These are phyloP conservation scores for Mycena rosella DNA, from an alignment of 768 basidiomycete genomes.

Conservation along the genomic window DNA sequence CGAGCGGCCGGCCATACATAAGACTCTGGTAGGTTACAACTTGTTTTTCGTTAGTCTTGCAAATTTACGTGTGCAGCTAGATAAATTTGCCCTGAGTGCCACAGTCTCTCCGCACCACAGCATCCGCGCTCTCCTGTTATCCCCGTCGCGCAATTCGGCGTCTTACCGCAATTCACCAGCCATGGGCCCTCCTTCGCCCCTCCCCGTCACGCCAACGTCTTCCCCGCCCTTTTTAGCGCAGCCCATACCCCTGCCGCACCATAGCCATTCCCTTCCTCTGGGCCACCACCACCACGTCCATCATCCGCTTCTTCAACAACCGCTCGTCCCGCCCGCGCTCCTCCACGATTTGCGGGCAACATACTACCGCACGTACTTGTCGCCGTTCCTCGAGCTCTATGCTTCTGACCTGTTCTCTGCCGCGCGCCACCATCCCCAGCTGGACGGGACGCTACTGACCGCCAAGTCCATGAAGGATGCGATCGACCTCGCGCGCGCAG, in stretches of 20 bases:
- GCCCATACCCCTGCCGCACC: conserved; percentile 49
- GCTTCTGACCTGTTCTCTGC: conserved; percentile 81
- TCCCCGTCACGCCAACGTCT: conserved; percentile 36
- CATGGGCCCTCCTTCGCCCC: conserved; percentile 41
- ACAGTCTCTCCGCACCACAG: conserved; percentile 64
- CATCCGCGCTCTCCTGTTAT: conserved; percentile 45
- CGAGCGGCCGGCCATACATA: conserved; percentile 76
- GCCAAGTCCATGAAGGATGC: conserved; percentile 72
- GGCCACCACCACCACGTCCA: conserved; percentile 42
- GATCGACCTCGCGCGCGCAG: conserved; percentile 74
- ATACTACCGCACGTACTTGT: conserved; percentile 56
- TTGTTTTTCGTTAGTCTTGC: conserved; percentile 12
- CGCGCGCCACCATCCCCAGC: conserved; percentile 74
- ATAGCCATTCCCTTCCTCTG: conserved; percentile 39
- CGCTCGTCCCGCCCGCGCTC: conserved; percentile 45
- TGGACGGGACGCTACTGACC: conserved; percentile 79
- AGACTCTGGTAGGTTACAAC: conserved; percentile 67
- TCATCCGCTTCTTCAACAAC: conserved; percentile 41
- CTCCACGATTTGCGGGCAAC: conserved; percentile 47
- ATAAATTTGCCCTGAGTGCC: conserved; percentile 84
- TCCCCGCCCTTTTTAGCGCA: conserved; percentile 37
- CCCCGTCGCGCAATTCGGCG: conserved; percentile 35
- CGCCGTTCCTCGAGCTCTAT: conserved; percentile 70
- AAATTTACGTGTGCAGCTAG: conserved; percentile 61
- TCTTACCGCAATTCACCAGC: conserved; percentile 41